Conservation (phyloP, 306 rosid genomes). For the Medicago lupulina region DNA sequence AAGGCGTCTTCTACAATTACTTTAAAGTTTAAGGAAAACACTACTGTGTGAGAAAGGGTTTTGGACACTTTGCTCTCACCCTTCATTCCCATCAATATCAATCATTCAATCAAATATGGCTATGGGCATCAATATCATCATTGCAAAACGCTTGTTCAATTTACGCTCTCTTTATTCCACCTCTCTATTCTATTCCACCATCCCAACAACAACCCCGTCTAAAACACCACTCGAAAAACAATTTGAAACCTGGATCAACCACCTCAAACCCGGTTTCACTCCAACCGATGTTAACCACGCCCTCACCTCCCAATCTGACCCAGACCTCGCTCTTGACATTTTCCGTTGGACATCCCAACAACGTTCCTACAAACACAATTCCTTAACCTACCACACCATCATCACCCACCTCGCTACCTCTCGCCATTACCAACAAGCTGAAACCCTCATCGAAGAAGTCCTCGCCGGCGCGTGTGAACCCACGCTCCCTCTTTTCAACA, state of each 20-base stretch:
- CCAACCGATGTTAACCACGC: constrained; percentile 68
- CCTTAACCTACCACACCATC: constrained; percentile 67
- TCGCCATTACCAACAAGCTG: constrained; percentile 64
- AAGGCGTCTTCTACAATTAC: too few species aligned
- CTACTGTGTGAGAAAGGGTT: too few species aligned
- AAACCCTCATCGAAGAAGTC: constrained; percentile 85
- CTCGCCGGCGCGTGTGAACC: constrained; percentile 83
- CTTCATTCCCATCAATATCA: too few species aligned
- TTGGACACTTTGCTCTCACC: neutral
- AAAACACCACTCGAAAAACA: constrained; percentile 79
- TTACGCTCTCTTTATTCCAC: neutral
- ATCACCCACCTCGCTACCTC: constrained; percentile 62
- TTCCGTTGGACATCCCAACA: constrained; percentile 96
- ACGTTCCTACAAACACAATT: constrained; percentile 75
- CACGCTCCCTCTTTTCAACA: constrained; percentile 72
- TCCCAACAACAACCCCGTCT: constrained; percentile 35
- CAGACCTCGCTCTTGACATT: constrained; percentile 90
- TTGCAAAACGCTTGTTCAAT: constrained; percentile 7
- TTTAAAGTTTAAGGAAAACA: too few species aligned
- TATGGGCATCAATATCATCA: neutral
- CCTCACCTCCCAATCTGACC: constrained; percentile 72
- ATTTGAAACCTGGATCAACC: constrained; percentile 84
- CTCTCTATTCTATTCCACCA: constrained; percentile 34
- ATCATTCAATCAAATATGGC: neutral
- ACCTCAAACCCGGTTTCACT: constrained; percentile 84